Conservation (phyloP, 1,139 yeast genomes). For the Yamadazyma pseudoaaseri region DNA sequence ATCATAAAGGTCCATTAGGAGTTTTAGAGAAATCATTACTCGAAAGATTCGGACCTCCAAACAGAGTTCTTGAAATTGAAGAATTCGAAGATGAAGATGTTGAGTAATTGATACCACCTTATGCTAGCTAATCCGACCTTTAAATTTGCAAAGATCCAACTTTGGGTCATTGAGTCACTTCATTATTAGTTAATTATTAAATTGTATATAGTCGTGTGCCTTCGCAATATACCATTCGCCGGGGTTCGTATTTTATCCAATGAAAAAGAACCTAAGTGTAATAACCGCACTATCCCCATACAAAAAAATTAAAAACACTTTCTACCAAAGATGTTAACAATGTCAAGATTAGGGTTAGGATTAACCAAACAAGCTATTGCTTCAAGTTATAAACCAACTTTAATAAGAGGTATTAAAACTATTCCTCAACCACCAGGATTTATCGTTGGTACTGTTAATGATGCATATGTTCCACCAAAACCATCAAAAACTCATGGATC, state of each 20-base stretch:
- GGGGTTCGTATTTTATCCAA: constrained; percentile 7
- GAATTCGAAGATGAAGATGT: constrained; percentile 45
- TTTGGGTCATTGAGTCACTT: too few species aligned
- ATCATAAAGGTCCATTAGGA: constrained; percentile 44
- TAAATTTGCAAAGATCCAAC: too few species aligned
- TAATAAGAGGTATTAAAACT: constrained; percentile 29
- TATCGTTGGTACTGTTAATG: constrained; percentile 76
- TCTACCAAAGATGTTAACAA: constrained; percentile 6
- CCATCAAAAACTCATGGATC: constrained; percentile 72
- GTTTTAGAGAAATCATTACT: constrained; percentile 39
- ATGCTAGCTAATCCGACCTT: too few species aligned
- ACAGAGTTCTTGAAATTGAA: constrained; percentile 35
- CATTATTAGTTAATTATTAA: too few species aligned
- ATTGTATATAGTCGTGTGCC: constrained; percentile 1
- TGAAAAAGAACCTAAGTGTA: constrained; percentile 10
- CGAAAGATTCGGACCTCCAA: constrained; percentile 40
- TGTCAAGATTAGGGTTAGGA: constrained; percentile 12
- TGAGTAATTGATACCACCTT: constrained; percentile 26
- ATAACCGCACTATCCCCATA: constrained; percentile 7
- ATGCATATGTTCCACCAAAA: constrained; percentile 67
- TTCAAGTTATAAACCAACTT: constrained; percentile 15
- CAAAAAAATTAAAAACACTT: not conserved
- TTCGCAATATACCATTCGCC: not conserved
- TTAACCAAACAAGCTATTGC: constrained; percentile 4
- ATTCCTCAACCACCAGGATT: constrained; percentile 69